phyloP scores from a whole-genome alignment of 306 rosid genomes.

The Chamaecrista fasciculata region DNA sequence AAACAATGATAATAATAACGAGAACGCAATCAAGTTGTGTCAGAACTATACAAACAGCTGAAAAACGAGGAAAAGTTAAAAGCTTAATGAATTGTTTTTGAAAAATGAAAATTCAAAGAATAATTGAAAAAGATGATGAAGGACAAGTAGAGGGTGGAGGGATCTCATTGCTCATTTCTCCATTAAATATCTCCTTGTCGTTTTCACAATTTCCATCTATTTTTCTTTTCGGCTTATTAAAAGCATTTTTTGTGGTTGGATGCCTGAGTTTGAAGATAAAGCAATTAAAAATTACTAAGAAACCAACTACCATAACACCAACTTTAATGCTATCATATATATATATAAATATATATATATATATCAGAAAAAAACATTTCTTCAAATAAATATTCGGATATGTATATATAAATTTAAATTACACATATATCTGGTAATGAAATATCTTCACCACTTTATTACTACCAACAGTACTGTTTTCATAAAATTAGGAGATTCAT shows the following conservation, averaged over 20 bases:
- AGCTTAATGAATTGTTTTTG: constrained; percentile 35
- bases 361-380: too few relatives aligned
- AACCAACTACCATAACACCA: constrained; percentile 82
- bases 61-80: constrained; percentile 82
- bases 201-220: constrained; percentile 58
- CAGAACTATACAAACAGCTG: constrained; percentile 64
- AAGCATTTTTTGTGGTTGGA: constrained; percentile 79
- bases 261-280: constrained; percentile 76
- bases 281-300: constrained; percentile 71
- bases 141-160: constrained; percentile 45
- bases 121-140: constrained; percentile 29
- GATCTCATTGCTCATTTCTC: constrained; percentile 57
- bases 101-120: background rate
- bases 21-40: constrained; percentile 39
- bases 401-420: background rate
- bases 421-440: background rate
- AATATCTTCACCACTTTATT: background rate
- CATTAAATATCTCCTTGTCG: constrained; percentile 92
- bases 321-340: constrained; percentile 58
- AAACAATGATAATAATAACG: background rate
- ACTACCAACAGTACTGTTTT: background rate
- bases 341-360: too few relatives aligned
- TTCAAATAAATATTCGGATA: constrained; percentile 8
- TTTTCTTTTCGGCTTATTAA: constrained; percentile 31
- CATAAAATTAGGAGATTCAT: constrained; percentile 4